Conservation (phyloP, 192 early-diverging fungal species). For the Backusella luteola region DNA sequence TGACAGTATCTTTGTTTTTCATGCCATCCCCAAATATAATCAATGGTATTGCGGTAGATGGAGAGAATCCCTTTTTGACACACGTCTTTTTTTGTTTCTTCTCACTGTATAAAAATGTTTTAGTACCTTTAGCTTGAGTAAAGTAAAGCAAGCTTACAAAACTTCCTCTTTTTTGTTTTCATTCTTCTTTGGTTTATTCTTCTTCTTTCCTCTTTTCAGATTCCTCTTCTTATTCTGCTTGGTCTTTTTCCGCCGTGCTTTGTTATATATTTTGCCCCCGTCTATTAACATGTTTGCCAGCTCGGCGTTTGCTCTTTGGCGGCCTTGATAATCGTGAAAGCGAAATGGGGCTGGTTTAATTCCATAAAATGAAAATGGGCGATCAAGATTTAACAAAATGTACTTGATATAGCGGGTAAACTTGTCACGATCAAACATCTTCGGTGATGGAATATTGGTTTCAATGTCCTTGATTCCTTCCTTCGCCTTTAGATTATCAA, state of each 20-base stretch:
- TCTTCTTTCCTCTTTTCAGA: not conserved
- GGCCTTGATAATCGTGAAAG: not conserved
- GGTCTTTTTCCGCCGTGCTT: not conserved
- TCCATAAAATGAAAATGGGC: not conserved
- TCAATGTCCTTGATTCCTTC: not conserved
- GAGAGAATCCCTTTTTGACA: not conserved
- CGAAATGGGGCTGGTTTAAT: not conserved
- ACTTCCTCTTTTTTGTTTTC: too few relatives aligned
- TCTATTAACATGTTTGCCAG: not conserved
- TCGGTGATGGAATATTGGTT: not conserved
- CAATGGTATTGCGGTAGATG: not conserved
- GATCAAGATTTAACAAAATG: not conserved
- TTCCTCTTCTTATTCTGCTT: not conserved
- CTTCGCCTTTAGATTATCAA: not conserved
- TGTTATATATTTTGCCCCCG: not conserved
- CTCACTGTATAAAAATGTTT: not conserved
- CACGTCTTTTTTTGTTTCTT: not conserved
- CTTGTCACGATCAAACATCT: not conserved
- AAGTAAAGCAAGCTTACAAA: not conserved
- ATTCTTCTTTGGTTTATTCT: too few relatives aligned
- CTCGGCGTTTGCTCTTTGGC: not conserved
- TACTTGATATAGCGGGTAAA: not conserved
- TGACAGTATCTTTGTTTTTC: not conserved
- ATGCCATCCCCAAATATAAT: not conserved
- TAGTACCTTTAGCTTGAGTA: not conserved